Base-by-base conservation (phyloP, 2,329 filamentous ascomycete species). In the Trichoderma atroviride region DNA sequence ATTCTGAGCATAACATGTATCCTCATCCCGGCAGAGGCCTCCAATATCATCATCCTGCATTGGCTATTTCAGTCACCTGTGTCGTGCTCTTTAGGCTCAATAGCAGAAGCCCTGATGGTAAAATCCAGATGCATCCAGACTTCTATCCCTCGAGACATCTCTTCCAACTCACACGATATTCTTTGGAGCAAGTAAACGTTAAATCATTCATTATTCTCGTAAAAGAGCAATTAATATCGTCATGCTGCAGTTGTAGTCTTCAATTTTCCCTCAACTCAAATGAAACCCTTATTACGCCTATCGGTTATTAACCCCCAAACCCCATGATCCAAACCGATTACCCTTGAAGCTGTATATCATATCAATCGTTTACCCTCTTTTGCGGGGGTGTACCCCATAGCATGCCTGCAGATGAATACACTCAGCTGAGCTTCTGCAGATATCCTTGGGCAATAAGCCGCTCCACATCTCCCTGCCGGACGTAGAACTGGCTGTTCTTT, bases 401-500 rank as follows among this genome's bases (percentile, higher is more conserved):
- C 14, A 27, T 13, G 47, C 5, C 22, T 62, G 11, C 35, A 35
- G 16, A 19, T 47, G n/a, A 50, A n/a, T 16, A 10, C 6, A 3
- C 58, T 92, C 85, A 97, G 78, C 89, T 89, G 74, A 99, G 85
- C 75, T 94, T 94, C 80, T 97, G 94, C 72, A 99, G 83, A 81
- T 97, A 99, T 24, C 96, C 96, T 78, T 98, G 95, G 19, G 93
- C 88, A 76, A 99, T 97, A 74, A 99, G 81, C 62, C 94, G 88
- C 81, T 99, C 96, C 7, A 99, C 96, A 81, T 99, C 96, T 29
- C 93, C 95, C 77, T 97, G 93, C 58, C 95, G 89, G 50, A 99
- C 96, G 77, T 96, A 98, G 78, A 99, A 97, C 78, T 99, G 96
- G 76, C 94, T 97, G 81, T 99, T 98, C 81, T 97, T 98, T 47